Evolutionary conservation across 225 moss, liverwort and hornwort genomes (phyloP).

Genomic region (Neckera pumila): DNA sequence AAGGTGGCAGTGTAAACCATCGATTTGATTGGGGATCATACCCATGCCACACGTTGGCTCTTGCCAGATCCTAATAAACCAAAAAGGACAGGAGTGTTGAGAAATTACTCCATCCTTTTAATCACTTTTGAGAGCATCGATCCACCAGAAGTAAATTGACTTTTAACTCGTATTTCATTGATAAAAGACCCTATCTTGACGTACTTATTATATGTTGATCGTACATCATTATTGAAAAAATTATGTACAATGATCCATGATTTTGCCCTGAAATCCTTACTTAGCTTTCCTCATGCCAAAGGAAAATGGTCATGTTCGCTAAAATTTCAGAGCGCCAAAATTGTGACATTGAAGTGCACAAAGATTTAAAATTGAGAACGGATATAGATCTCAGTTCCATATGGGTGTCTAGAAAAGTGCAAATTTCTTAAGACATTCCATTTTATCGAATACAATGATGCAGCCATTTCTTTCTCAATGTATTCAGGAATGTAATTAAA

Average conservation of each 20-base stretch:
- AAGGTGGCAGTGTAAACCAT: constrained; percentile 83
- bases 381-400: background rate
- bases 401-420: background rate
- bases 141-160: background rate
- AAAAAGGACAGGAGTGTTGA: constrained; percentile 2
- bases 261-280: background rate
- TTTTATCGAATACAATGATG: background rate
- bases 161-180: background rate
- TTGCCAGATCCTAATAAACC: constrained; percentile 43
- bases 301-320: background rate
- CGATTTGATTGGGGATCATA: constrained; percentile 82
- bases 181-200: background rate
- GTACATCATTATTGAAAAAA: background rate
- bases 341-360: background rate
- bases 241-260: background rate
- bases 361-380: background rate
- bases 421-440: background rate
- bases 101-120: background rate
- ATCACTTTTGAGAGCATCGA: background rate
- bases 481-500: background rate
- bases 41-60: constrained; percentile 95
- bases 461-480: background rate
- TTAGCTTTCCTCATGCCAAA: background rate
- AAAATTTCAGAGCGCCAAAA: background rate
- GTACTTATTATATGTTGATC: background rate